Evolutionary conservation across 2,329 filamentous ascomycete species (phyloP), one percentile per base, ranked within the genome.

Genomic region (Intubia oerlemansii): DNA sequence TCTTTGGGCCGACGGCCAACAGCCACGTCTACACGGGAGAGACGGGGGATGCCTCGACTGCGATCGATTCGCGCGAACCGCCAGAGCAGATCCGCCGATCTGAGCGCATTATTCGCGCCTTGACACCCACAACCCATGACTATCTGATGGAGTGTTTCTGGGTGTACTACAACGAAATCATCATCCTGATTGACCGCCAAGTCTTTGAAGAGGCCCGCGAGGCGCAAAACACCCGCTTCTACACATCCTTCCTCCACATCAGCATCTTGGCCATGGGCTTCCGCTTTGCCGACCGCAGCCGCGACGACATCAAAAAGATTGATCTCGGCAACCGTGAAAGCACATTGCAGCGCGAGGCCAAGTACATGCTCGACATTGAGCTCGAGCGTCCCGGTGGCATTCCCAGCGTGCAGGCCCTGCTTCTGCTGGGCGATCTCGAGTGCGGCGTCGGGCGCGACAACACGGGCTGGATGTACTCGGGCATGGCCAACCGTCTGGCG

Each of bases 1-100:
- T 60, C 44, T 64, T 62, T 32, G 59, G 59, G 2, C 57, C 57
- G 2, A 62, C 59, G 4, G 59, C 58, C 27, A 63, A 62, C 41
- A 56, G 52, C 32, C 59, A 63, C 30, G 55, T 63, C 2, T 56
- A 61, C 34, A 56, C 56, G 4, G 19, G 8, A 21, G 49, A 51
- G 18, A 41, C 49, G 2, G 39, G 46, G 2, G 41, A 43, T 25
- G 45, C 46, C n/a, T 41, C n/a, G 19, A 21, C n/a, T 8, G 8
- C 8, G 19, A 21, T 46, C 10, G 42, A 49, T 25, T 44, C 43
- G 2, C 44, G 46, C 10, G 53, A 57, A 31, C 46, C 51, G 4
- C 46, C 52, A 0, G 57, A 61, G 30, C 57, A 60, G 32, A 45
- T 50, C 8, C 50, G 52, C 7, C 45, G 57, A 24, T 55, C 56